Evolutionary conservation across 345 rosid species (phyloP), one percentile per base, ranked within the genome.

Genomic region (Populus tremula): DNA sequence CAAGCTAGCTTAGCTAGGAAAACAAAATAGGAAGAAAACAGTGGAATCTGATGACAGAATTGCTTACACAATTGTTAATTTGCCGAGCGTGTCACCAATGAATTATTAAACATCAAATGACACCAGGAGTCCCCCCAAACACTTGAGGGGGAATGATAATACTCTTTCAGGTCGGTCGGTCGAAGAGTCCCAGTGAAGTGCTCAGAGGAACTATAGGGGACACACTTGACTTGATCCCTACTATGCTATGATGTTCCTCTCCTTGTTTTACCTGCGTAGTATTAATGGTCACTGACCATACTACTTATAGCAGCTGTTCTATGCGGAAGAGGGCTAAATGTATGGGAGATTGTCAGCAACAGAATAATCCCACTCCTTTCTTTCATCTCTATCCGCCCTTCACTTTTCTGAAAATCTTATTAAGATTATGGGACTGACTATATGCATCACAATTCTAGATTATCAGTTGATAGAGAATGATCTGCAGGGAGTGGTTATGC

Each of bases 111-210:
- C 45, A 67, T 39, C 71, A 78, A 72, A 72, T 65, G 72, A 71
- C 71, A 77, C 83, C 84, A 53, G 47, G 87, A 89, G 92, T 85
- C 3, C 88, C 87, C 86, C 88, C 87, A 87, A 86, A 87, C 92
- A 86, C 85, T 89, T 86, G 86, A 86, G 81, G 81, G 56, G 76
- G 77, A 33, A 69, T 6, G 20, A 7, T 43, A 45, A 6, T n/a
- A 9, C 43, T 8, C 43, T 39, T 25, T 43, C 6, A 2, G 45
- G 35, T 2, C 27, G 11, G 33, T 31, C 2, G 33, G 6, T 23
- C 5, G 9, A 12, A 41, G 39, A 35, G 29, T 69, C 73, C 76
- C 80, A 77, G 21, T 86, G 89, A 89, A 86, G 88, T 86, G 86
- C 23, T 82, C 82, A 17, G 29, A 73, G 82, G 85, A 84, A 85